Evolutionary conservation across 2,329 filamentous ascomycete species (phyloP).

Genomic region (Talaromyces sp.): DNA sequence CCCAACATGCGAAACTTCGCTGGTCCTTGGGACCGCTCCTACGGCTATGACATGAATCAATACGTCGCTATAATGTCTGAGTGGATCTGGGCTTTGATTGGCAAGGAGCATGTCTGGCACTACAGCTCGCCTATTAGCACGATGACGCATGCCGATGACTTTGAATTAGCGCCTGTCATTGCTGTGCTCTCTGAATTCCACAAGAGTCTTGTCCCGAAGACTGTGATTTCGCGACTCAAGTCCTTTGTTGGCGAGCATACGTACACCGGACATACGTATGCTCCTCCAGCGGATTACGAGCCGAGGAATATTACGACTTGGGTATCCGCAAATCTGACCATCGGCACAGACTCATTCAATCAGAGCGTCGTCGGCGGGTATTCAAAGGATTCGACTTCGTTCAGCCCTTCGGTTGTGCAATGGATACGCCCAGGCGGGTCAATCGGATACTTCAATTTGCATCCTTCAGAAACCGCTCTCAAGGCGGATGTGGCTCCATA

Average conservation of each 20-base stretch:
- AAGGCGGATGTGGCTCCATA: constrained; percentile 43
- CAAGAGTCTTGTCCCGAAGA: constrained; percentile 45
- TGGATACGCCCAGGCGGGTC: constrained; percentile 47
- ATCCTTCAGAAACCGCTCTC: constrained; percentile 42
- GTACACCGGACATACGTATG: constrained; percentile 53
- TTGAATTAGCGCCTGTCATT: constrained; percentile 56
- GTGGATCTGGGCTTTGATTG: constrained; percentile 56
- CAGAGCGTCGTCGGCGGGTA: constrained; percentile 57
- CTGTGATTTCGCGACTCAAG: constrained; percentile 37
- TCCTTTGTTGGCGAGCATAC: constrained; percentile 54
- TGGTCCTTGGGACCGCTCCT: constrained; percentile 62
- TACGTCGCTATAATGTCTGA: constrained; percentile 58
- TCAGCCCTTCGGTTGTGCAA: constrained; percentile 60
- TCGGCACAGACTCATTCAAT: constrained; percentile 59
- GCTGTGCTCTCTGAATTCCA: constrained; percentile 54
- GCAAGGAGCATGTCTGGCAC: constrained; percentile 23
- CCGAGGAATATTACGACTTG: constrained; percentile 60
- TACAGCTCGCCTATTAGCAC: constrained; percentile 41
- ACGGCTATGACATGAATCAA: constrained; percentile 62
- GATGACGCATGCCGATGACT: constrained; percentile 60
- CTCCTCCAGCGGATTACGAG: constrained; percentile 57
- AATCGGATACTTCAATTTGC: constrained; percentile 31
- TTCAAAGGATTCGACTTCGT: constrained; percentile 50
- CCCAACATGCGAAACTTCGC: constrained; percentile 59
- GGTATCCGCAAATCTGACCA: constrained; percentile 56